Conservation (phyloP, 306 rosid genomes). For the Pterocarpus macrocarpus region DNA sequence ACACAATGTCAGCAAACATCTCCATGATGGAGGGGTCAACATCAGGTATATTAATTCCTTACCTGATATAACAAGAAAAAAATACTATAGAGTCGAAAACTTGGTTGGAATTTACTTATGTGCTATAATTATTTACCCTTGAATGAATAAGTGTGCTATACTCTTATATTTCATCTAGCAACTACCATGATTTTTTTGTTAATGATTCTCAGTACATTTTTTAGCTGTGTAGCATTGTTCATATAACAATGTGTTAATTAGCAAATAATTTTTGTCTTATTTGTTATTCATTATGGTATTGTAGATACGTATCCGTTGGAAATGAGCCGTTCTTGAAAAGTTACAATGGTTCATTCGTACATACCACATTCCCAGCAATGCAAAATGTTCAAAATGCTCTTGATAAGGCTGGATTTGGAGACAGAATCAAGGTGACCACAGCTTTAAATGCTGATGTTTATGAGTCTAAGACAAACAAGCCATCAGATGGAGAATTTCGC, state of each 20-base stretch:
- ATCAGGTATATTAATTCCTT: constrained; percentile 58
- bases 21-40: constrained; percentile 59
- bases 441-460: constrained; percentile 90
- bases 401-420: constrained; percentile 59
- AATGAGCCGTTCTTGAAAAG: constrained; percentile 78
- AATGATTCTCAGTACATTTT: no score
- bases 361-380: constrained; percentile 71
- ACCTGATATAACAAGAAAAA: not conserved
- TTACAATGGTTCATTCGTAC: constrained; percentile 58
- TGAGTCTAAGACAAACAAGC: constrained; percentile 59
- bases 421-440: constrained; percentile 62
- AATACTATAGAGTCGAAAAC: no score
- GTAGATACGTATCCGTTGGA: constrained; percentile 81
- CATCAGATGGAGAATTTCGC: constrained; percentile 74
- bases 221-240: no score
- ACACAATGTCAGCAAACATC: constrained; percentile 59
- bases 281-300: not conserved
- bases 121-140: no score
- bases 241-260: no score
- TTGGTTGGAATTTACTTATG: no score
- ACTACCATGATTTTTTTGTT: no score
- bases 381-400: constrained; percentile 74
- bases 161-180: no score
- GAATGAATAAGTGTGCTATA: no score
- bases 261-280: not conserved